Evolutionary conservation across 306 rosid genomes (phyloP).

Genomic region (Pterocarpus macrocarpus): DNA sequence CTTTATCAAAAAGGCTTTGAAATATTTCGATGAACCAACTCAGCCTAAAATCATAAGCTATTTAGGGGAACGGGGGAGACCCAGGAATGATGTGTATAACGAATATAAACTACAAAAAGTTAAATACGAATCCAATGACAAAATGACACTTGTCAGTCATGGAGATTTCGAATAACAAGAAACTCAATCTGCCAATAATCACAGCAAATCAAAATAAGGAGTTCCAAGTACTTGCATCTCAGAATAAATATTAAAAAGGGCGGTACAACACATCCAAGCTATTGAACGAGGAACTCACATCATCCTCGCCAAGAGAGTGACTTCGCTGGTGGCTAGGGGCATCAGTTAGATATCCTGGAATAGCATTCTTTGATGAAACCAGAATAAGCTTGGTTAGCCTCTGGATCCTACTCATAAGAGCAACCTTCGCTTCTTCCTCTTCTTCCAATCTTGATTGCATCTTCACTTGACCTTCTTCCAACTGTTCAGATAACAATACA

Average conservation of each 20-base stretch:
- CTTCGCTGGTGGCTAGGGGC: conserved; percentile 74
- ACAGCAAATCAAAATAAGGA: conserved; percentile 25
- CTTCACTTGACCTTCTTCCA: conserved; percentile 98
- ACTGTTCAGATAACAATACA: conserved; percentile 58
- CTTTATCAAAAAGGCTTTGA: conserved; percentile 29
- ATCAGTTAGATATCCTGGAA: conserved; percentile 85
- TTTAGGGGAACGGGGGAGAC: neutral
- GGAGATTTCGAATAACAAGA: conserved; percentile 34
- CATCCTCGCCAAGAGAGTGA: conserved; percentile 83
- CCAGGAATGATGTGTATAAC: neutral
- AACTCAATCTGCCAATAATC: conserved; percentile 13
- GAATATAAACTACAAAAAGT: neutral
- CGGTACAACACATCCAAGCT: conserved; percentile 27
- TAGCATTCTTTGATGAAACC: conserved; percentile 91
- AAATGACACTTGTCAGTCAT: neutral
- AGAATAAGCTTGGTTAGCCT: conserved; percentile 97
- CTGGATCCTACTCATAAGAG: conserved; percentile 99
- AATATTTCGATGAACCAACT: conserved; percentile 19
- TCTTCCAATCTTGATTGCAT: conserved; percentile 99
- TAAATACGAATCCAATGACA: conserved; percentile 1
- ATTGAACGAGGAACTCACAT: conserved; percentile 72
- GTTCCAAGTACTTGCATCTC: conserved; percentile 38
- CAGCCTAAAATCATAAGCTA: conserved; percentile 29
- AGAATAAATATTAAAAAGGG: conserved; percentile 35
- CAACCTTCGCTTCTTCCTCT: conserved; percentile 98